Conservation (phyloP, 805 yeast genomes). For the Lipomyces mesembrius region DNA sequence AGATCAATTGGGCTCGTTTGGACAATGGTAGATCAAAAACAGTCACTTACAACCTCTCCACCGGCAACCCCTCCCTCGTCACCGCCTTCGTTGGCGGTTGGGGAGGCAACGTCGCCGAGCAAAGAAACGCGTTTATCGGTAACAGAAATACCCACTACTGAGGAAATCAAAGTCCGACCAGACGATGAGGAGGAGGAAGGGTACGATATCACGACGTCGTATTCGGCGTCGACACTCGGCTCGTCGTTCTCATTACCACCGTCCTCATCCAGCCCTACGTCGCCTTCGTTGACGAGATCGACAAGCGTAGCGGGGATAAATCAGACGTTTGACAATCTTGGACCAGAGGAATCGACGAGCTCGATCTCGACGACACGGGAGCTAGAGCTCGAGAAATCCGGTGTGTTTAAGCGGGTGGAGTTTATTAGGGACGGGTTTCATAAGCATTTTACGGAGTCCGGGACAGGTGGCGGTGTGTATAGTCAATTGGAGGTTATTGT, state of each 20-base stretch:
- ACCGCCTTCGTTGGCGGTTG: not conserved
- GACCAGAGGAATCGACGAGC: not conserved
- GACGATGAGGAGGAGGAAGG: not conserved
- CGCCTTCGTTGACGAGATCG: constrained; percentile 1
- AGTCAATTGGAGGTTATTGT: constrained; percentile 19
- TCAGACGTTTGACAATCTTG: not conserved
- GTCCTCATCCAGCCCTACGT: not conserved
- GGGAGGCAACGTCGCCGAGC: constrained; percentile 3
- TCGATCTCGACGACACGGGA: not conserved
- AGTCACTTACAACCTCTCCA: not conserved
- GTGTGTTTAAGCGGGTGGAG: not conserved
- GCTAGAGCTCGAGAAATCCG: not conserved
- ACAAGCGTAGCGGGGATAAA: not conserved
- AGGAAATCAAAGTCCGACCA: not conserved
- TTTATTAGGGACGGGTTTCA: not conserved
- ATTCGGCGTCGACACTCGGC: not conserved
- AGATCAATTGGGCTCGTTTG: not conserved
- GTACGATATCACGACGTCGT: not conserved
- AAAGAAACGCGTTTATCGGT: not conserved
- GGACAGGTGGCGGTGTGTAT: constrained; percentile 4
- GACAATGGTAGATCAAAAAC: not conserved
- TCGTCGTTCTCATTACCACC: not conserved
- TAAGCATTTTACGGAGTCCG: not conserved
- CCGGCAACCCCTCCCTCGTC: constrained; percentile 1
- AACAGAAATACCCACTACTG: not conserved